Conservation (phyloP, 257 asterid genomes). For the Datura wrightii region DNA sequence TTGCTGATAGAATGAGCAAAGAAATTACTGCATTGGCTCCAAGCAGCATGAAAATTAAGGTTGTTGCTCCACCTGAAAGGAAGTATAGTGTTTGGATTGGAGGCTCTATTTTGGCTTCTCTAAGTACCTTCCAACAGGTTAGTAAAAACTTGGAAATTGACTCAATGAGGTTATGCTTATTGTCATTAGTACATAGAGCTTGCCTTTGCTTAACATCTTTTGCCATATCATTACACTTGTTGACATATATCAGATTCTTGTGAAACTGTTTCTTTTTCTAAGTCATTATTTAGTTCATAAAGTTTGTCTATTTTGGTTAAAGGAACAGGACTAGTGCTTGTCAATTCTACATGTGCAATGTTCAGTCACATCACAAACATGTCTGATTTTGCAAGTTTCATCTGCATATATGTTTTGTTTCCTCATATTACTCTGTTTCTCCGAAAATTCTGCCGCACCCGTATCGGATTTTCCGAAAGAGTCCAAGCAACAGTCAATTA, state of each 20-base stretch:
- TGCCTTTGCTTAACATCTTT: background rate
- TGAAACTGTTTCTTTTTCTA: too few species aligned
- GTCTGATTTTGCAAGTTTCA: background rate
- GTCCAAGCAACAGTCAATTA: too few species aligned
- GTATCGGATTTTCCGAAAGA: too few species aligned
- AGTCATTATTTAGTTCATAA: background rate
- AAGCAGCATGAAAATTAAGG: constrained; percentile 55
- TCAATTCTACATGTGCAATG: background rate
- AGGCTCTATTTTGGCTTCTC: constrained; percentile 54
- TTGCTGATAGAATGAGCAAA: constrained; percentile 55
- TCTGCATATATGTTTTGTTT: background rate
- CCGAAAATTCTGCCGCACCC: too few species aligned
- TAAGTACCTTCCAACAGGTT: constrained; percentile 56
- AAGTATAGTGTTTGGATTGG: constrained; percentile 59
- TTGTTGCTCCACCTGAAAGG: constrained; percentile 58
- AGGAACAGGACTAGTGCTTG: background rate
- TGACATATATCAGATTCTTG: background rate
- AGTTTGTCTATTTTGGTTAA: background rate
- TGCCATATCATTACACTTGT: background rate
- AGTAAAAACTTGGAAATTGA: background rate
- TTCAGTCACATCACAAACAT: background rate
- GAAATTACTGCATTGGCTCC: constrained; percentile 54
- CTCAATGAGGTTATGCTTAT: background rate
- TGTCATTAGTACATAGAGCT: background rate
- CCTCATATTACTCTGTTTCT: background rate